Percentiles rank a stretch among this genome's conserved stretches.
Conservation (phyloP, 805 yeast genomes). For the Hanseniaspora clermontiae region DNA sequence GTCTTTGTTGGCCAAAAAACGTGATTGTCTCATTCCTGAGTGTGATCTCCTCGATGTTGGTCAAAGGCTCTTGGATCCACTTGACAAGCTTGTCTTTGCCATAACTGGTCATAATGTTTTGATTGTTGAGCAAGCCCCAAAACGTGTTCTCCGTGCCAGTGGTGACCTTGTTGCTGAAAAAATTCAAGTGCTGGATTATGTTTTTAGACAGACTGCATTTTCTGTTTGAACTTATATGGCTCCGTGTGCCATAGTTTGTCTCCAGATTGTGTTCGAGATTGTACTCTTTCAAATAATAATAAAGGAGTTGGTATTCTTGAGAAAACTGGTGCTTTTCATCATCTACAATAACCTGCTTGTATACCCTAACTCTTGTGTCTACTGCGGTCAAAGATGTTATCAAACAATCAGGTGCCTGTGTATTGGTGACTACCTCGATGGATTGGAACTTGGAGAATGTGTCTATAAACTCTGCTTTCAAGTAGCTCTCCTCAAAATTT, state of each 20-base stretch:
- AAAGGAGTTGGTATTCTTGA: conserved; percentile 31
- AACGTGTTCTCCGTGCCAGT: conserved; percentile 52
- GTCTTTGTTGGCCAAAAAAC: conserved; percentile 30
- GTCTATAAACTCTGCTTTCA: neutral
- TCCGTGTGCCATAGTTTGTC: conserved; percentile 15
- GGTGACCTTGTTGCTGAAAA: conserved; percentile 49
- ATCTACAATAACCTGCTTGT: neutral
- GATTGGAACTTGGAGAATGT: conserved; percentile 49
- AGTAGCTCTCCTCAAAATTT: neutral
- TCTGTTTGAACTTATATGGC: conserved; percentile 40
- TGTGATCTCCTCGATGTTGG: conserved; percentile 40
- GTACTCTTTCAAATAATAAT: conserved; percentile 43
- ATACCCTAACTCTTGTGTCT: neutral
- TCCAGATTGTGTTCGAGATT: conserved; percentile 6
- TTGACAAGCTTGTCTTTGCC: conserved; percentile 54
- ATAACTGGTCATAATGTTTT: conserved; percentile 66
- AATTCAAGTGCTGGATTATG: conserved; percentile 60
- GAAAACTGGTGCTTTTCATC: neutral
- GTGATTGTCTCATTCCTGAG: conserved; percentile 53
- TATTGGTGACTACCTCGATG: conserved; percentile 50
- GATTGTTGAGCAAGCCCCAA: conserved; percentile 44
- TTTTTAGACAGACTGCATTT: conserved; percentile 32
- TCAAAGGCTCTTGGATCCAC: conserved; percentile 70
- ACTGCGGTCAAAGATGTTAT: conserved; percentile 19
- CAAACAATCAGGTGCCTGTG: conserved; percentile 21